Conservation (phyloP, 2,329 filamentous ascomycete genomes). For the Fusarium solani-melongenae region DNA sequence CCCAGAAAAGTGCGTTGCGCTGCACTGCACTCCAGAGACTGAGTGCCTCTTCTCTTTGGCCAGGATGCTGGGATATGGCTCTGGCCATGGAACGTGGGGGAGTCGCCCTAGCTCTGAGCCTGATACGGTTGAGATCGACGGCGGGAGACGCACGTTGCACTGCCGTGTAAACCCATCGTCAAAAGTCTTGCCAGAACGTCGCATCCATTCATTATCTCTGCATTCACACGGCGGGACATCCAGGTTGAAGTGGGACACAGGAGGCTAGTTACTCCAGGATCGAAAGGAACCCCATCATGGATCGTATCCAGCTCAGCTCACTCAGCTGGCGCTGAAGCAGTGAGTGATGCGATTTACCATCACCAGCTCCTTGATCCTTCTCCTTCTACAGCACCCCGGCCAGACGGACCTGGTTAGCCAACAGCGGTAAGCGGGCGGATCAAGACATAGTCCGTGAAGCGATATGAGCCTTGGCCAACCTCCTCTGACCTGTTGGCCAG, state of each 20-base stretch:
- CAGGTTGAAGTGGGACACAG: not conserved
- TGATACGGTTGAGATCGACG: conserved; percentile 8
- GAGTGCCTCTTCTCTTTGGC: not conserved
- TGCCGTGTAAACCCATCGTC: conserved; percentile 3
- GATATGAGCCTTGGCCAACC: not conserved
- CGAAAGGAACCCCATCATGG: not conserved
- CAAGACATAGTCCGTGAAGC: not conserved
- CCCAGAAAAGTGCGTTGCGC: not conserved
- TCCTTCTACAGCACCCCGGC: not conserved
- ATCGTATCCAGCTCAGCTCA: not conserved
- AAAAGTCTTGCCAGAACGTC: conserved; percentile 1
- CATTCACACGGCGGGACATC: not conserved
- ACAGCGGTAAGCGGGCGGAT: not conserved
- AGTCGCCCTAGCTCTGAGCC: not conserved
- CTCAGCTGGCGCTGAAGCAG: not conserved
- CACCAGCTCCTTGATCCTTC: not conserved
- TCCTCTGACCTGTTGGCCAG: not conserved
- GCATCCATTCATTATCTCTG: not conserved
- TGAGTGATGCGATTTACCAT: not conserved
- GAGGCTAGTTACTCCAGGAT: not conserved
- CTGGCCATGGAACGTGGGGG: conserved; percentile 1
- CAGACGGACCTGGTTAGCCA: not conserved
- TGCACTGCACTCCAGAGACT: not conserved
- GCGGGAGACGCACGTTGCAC: conserved; percentile 5
- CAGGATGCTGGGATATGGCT: not conserved